These are phyloP conservation scores for Salvia hispanica DNA, from an alignment of 257 asterid species.

Conservation along the genomic window DNA sequence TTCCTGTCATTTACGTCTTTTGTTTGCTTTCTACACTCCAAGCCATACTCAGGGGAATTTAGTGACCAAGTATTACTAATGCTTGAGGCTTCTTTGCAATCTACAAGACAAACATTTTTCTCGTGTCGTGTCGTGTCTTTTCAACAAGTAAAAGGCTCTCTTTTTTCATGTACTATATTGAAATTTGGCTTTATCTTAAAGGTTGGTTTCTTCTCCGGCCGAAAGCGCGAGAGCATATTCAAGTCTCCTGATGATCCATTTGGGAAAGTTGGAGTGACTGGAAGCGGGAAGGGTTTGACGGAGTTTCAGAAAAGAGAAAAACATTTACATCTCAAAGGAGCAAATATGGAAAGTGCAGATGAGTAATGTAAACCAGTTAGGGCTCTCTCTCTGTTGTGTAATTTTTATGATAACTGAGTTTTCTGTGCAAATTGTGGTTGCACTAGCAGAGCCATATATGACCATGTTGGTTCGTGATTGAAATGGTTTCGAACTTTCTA, in stretches of 20 bases:
- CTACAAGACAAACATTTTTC: background rate
- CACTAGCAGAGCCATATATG: slow-evolving; percentile 20
- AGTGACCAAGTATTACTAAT: background rate
- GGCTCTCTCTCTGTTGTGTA: slow-evolving; percentile 20
- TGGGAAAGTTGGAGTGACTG: slow-evolving; percentile 96
- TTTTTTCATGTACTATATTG: slow-evolving; percentile 5
- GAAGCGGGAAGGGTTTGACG: slow-evolving; percentile 95
- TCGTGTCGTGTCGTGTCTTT: background rate
- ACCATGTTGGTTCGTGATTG: background rate
- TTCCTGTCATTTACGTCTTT: background rate
- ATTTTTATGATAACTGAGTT: slow-evolving; percentile 19
- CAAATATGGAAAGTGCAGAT: slow-evolving; percentile 59
- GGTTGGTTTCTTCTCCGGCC: slow-evolving; percentile 97
- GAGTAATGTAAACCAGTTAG: slow-evolving; percentile 32
- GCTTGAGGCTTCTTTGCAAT: slow-evolving; percentile 3
- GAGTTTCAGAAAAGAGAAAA: slow-evolving; percentile 96
- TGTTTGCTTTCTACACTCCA: background rate
- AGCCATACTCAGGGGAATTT: background rate
- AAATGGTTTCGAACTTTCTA: background rate
- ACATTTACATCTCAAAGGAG: slow-evolving; percentile 91
- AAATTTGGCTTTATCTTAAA: slow-evolving; percentile 28
- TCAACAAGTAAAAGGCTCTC: background rate
- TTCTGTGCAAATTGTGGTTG: slow-evolving; percentile 23
- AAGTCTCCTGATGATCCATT: slow-evolving; percentile 93
- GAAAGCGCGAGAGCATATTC: slow-evolving; percentile 93